Evolutionary conservation across 2,329 filamentous ascomycete genomes (phyloP), one percentile per base, ranked within the genome.

Genomic region (Fusarium sublunatum): DNA sequence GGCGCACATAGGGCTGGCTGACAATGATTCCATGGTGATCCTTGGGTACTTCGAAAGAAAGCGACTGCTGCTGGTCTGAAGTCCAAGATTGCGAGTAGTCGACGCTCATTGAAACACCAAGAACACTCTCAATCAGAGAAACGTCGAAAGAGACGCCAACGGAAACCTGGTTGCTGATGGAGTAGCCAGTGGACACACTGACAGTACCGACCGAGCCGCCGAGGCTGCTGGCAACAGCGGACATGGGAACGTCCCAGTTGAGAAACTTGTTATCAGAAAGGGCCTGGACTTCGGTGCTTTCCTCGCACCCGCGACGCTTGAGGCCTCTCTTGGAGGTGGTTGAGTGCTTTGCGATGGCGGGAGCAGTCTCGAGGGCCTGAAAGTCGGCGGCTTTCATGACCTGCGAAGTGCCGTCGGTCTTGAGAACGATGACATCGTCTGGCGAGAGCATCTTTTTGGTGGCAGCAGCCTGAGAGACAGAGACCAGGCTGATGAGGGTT

Each of bases 201-300:
- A 69, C 66, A 0, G 42, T 63, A 7, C 48, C 66, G 2, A 42
- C 44, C 15, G 55, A 47, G 2, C 66, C 64, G 7, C 50, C 61
- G 2, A 53, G 44, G 10, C 66, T 69, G 57, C 66, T 69, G 28
- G 65, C 28, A 11, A 69, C 54, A 12, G 66, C 66, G 6, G 66
- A 69, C 50, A 69, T 69, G 26, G 66, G 39, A 22, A 69, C 39
- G 12, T 69, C 66, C 66, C 66, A 69, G 52, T 69, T 61, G 36
- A 63, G 53, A 7, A 69, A 69, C 10, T 69, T 57, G 5, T 67
- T 53, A 7, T 69, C 66, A 1, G 66, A 60, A 0, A 54, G 26
- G 3, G 69, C 49, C 32, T 69, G 66, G 6, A 69, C 25, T 29
- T 69, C 66, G 6, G 63, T 63, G 44, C 57, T 69, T 36, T 65